Conservation (phyloP, 2,329 filamentous ascomycete genomes). For the Botryotinia calthae region DNA sequence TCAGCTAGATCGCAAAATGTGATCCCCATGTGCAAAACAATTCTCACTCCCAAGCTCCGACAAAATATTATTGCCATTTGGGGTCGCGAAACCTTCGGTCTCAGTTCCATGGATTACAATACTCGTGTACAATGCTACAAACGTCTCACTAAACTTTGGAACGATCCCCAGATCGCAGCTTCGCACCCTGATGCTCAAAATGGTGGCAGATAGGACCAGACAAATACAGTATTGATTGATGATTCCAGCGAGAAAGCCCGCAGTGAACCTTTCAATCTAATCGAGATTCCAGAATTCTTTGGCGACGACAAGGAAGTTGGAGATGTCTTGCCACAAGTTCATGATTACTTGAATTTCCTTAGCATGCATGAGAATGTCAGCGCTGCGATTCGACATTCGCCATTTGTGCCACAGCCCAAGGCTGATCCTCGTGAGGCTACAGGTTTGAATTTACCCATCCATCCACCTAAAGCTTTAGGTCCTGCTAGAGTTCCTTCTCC, state of each 20-base stretch:
- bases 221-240: slow-evolving; percentile 86
- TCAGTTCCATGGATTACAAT: slow-evolving; percentile 63
- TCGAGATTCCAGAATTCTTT: slow-evolving; percentile 76
- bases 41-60: slow-evolving; percentile 58
- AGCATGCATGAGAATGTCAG: slow-evolving; percentile 59
- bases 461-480: slow-evolving; percentile 4
- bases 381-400: slow-evolving; percentile 52
- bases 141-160: slow-evolving; percentile 72
- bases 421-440: slow-evolving; percentile 15
- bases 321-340: slow-evolving; percentile 54
- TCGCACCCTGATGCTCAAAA: slow-evolving; percentile 45
- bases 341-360: slow-evolving; percentile 59
- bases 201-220: slow-evolving; percentile 66
- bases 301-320: slow-evolving; percentile 44
- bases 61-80: slow-evolving; percentile 65
- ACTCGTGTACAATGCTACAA: slow-evolving; percentile 86
- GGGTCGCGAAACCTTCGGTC: slow-evolving; percentile 73
- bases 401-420: slow-evolving; percentile 44
- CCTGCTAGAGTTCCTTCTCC: slow-evolving; percentile 1
- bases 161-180: slow-evolving; percentile 43
- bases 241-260: slow-evolving; percentile 78
- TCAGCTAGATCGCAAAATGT: slow-evolving; percentile 77
- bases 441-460: slow-evolving; percentile 11
- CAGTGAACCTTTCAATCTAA: slow-evolving; percentile 78
- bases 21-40: slow-evolving; percentile 58